Evolutionary conservation across 805 yeast genomes (phyloP), one percentile per base, ranked within the genome.

Genomic region (Wickerhamiella qilinensis): DNA sequence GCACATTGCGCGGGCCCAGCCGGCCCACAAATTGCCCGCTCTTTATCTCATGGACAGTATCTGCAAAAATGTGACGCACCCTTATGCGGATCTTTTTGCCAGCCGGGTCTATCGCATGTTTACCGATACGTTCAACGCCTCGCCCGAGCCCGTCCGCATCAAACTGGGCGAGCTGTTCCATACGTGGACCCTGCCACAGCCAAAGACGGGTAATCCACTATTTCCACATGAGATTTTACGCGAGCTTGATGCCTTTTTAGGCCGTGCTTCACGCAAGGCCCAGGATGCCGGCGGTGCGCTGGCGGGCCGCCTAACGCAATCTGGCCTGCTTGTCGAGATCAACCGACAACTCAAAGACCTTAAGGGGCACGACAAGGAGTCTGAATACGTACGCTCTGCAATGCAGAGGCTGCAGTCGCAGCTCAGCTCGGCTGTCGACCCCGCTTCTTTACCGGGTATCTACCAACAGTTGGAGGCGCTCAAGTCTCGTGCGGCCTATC

Each of bases 21-120:
- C 96, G 1, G 68, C 71, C 11, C 86, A 82, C 46, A 91, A 91
- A 58, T 66, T 91, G 35, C 91, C 72, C 49, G 75, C 91, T 3
- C 66, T 91, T 43, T 91, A 88, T 54, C 66, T 88, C 34, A 59
- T 91, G 40, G 97, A 91, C 57, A 85, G 96, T 15, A 80, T 91
- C 35, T 80, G 88, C 60, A 91, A 91, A 57, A 82, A 77, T 51
- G 77, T 83, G 24, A 95, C 96, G 7, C 69, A 76, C 43, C 96
- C 97, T 1, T 91, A 88, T 56, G 81, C 84, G n/a, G 65, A 75
- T 5, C 56, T 81, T 37, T 74, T 91, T 54, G 77, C 86, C 38
- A 66, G 73, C 46, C 75, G 76, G 45, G 60, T 85, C 35, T 78
- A 70, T 59, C 71, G 68, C 46, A 62, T 81, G 3, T 88, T 79